Base-by-base conservation (phyloP, 345 rosid genomes). In the Iberis pinnata region DNA sequence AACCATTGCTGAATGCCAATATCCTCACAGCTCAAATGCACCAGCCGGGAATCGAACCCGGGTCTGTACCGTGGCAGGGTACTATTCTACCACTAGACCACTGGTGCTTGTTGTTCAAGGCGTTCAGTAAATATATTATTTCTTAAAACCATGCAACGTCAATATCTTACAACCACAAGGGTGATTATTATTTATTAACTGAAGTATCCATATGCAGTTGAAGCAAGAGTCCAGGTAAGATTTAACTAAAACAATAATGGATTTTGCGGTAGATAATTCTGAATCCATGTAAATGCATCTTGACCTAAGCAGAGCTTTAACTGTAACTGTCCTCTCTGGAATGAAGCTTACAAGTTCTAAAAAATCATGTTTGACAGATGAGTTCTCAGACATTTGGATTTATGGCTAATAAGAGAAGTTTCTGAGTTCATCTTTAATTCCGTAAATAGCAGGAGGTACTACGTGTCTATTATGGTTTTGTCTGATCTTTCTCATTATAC, bases 401-500 rank as follows among this genome's bases (percentile, higher is more conserved):
- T 5, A 19, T 14, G n/a, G 18, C 2, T 25, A 9, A 33, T 12
- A 32, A 18, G 19, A 48, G 19, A 47, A 47, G 31, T 5, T 38
- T 44, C 42, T 43, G 41, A 66, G 15, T 56, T 61, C 61, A 56
- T 52, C 37, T 29, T 3, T 36, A 16, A n/a, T 29, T 36, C 39
- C 50, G 32, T n/a, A n/a, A n/a, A n/a, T n/a, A n/a, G 36, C 84
- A 84, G 95, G 96, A 70, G 96, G 98, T n/a, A n/a, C n/a, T n/a
- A n/a, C n/a, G n/a, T n/a, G n/a, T n/a, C n/a, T n/a, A n/a, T n/a
- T n/a, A n/a, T n/a, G n/a, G n/a, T n/a, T n/a, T 25, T 14, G 29
- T 32, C 3, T 19, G 9, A 40, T 12, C 18, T n/a, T 33, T 31
- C 33, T 58, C 53, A 22, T 38, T 25, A 42, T 66, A 58, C 54